Conservation (phyloP, 768 basidiomycete species). For the Boletus subcaerulescens region DNA sequence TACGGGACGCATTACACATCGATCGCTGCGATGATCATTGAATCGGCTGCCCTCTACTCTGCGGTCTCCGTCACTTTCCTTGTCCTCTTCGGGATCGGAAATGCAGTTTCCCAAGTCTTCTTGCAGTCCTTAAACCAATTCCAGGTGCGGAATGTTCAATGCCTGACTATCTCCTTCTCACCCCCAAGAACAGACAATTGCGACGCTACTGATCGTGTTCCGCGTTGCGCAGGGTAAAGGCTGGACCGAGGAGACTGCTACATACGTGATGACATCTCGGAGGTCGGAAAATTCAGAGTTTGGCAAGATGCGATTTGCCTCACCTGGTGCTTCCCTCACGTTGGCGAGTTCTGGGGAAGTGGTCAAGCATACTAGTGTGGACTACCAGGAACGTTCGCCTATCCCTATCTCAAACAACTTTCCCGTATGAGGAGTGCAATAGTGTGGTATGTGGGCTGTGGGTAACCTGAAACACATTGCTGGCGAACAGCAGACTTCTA, state of each 20-base stretch:
- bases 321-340: background rate
- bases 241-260: conserved; percentile 1
- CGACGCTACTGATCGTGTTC: conserved; percentile 8
- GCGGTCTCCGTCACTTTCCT: conserved; percentile 29
- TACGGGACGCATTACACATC: conserved; percentile 29
- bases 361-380: background rate
- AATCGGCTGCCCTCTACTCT: conserved; percentile 34
- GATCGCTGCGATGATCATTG: conserved; percentile 35
- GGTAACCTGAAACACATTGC: no score
- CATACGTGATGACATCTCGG: background rate
- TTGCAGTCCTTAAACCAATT: conserved; percentile 27
- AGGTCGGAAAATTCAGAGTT: background rate
- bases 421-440: background rate
- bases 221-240: conserved; percentile 10
- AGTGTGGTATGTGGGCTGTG: no score
- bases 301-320: background rate
- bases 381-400: background rate
- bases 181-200: background rate
- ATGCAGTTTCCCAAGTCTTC: conserved; percentile 28
- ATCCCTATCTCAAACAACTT: background rate
- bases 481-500: no score
- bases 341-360: background rate
- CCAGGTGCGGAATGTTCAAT: conserved; percentile 18
- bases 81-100: conserved; percentile 21
- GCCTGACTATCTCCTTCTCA: background rate